These are phyloP conservation scores for Phaeomoniella chlamydospora DNA, from an alignment of 2,329 filamentous ascomycete species.

Conservation along the genomic window DNA sequence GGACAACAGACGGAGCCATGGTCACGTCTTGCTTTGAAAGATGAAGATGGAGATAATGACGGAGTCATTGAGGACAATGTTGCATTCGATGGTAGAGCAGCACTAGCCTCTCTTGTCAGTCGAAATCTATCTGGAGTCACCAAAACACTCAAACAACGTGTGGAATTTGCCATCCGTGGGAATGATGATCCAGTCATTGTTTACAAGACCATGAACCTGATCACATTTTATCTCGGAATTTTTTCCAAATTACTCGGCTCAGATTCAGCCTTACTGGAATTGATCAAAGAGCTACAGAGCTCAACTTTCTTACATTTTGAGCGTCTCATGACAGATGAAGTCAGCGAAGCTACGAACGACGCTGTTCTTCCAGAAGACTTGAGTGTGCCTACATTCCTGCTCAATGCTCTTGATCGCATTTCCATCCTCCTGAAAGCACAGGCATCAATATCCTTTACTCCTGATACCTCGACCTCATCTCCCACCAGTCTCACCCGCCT, in stretches of 20 bases:
- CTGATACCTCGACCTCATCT: conserved; percentile 28
- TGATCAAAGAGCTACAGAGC: conserved; percentile 53
- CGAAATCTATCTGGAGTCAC: conserved; percentile 70
- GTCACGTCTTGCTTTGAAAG: conserved; percentile 36
- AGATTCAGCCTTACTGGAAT: conserved; percentile 54
- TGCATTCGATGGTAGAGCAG: conserved; percentile 64
- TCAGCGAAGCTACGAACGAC: conserved; percentile 50
- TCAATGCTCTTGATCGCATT: conserved; percentile 66
- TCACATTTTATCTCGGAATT: conserved; percentile 77
- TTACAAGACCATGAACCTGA: conserved; percentile 79
- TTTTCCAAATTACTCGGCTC: conserved; percentile 65
- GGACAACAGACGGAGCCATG: conserved; percentile 75
- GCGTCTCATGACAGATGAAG: conserved; percentile 61
- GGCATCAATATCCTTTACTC: conserved; percentile 55
- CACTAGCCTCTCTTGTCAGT: conserved; percentile 74
- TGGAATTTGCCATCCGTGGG: conserved; percentile 82
- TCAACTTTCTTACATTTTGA: conserved; percentile 75
- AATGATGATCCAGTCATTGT: conserved; percentile 80
- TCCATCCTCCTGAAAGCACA: conserved; percentile 71
- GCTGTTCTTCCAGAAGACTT: conserved; percentile 55
- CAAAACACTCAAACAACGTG: conserved; percentile 70
- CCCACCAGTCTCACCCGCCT: conserved; percentile 61
- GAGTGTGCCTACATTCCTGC: conserved; percentile 63
- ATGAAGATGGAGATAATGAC: conserved; percentile 29
- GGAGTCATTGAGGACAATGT: conserved; percentile 42